Percentiles rank a stretch among this genome's conserved stretches.
Evolutionary conservation across 2,329 filamentous ascomycete species (phyloP).

Genomic region (Pseudopithomyces maydicus): DNA sequence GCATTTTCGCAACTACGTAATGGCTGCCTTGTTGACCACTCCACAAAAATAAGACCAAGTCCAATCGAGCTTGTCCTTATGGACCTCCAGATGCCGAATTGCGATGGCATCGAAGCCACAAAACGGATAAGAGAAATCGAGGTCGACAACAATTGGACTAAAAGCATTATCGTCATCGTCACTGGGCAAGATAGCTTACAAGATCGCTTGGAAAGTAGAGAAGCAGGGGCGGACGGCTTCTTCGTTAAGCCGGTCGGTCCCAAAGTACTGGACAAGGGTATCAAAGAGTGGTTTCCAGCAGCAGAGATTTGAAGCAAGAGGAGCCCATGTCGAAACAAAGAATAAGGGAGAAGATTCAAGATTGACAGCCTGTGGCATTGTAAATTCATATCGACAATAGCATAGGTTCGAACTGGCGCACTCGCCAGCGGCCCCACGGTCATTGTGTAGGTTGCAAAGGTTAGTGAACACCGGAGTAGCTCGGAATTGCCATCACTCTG

Average conservation of each 20-base stretch:
- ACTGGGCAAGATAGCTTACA: slow-evolving; percentile 37
- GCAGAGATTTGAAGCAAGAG: background rate
- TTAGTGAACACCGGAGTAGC: no score
- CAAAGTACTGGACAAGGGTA: slow-evolving; percentile 29
- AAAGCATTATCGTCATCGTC: slow-evolving; percentile 36
- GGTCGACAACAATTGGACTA: slow-evolving; percentile 20
- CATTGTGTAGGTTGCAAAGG: no score
- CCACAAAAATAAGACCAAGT: no score
- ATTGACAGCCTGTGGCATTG: no score
- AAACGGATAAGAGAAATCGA: slow-evolving; percentile 41
- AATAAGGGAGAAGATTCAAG: background rate
- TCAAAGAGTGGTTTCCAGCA: slow-evolving; percentile 25
- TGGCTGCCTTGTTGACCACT: no score
- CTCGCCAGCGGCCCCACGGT: no score
- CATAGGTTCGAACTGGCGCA: no score
- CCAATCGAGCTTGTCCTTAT: slow-evolving; percentile 44
- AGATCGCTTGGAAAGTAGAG: slow-evolving; percentile 28
- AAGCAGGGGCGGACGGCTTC: slow-evolving; percentile 39
- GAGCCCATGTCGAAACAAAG: no score
- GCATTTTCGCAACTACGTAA: background rate
- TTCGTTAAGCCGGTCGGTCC: slow-evolving; percentile 40
- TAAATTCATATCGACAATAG: no score
- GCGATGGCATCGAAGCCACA: slow-evolving; percentile 45
- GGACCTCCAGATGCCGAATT: slow-evolving; percentile 50
- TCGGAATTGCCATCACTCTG: no score